Evolutionary conservation across 306 rosid species (phyloP), one percentile per base, ranked within the genome.

Genomic region (Pueraria montana): DNA sequence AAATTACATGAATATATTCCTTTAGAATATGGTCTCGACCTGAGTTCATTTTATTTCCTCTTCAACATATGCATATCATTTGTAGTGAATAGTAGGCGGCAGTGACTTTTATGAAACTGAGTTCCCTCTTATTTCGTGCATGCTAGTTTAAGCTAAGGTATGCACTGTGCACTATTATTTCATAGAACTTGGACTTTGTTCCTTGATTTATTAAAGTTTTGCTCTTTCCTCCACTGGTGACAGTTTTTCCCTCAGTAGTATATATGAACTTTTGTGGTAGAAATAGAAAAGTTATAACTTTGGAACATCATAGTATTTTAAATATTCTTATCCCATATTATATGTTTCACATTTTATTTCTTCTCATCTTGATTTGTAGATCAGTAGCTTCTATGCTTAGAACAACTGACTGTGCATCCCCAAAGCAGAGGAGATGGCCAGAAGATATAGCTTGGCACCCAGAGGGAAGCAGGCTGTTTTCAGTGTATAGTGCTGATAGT

Each of bases 401-500:
- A 85, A 48, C 87, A 36, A 64, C 90, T 18, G 94, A 93, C 72
- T 93, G 97, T 67, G 56, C 36, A 66, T 91, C 98, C 77, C 85
- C 85, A 43, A 86, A 89, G 52, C 92, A 87, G 69, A 89, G 97
- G 88, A 93, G 97, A 89, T 95, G 97, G 98, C 95, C 98, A 6
- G 98, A 95, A 86, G 97, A 91, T 81, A 75, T 95, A 64, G 90
- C 90, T 32, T 95, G 98, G 98, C 97, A 95, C 69, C 98, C 98
- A 3, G 89, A 90, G 26, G 98, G 97, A 50, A 84, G 81, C 76
- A 77, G 89, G 46, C 42, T 95, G 53, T 91, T 91, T 86, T 90
- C 95, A 63, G 92, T 88, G 13, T 93, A 95, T 65, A 89, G 87
- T 82, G 99, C 98, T 80, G 98, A 96, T 80, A 62, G 82, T 78